These are phyloP conservation scores for Mortierella polycephala DNA, from an alignment of 371 early-diverging fungal species.

Conservation along the genomic window DNA sequence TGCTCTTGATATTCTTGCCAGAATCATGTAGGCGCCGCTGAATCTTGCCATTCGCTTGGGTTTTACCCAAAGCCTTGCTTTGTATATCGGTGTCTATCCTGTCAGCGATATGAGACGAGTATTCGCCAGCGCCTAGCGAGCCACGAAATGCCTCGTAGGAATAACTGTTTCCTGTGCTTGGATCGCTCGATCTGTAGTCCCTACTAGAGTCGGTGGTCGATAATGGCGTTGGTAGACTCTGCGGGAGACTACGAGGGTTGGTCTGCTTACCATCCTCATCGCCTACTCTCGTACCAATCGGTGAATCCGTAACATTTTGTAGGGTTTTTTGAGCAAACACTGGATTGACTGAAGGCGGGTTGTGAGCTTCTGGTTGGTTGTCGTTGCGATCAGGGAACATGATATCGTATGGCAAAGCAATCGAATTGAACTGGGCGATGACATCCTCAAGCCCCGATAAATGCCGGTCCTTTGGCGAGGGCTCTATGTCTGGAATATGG, in stretches of 20 bases:
- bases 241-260: not conserved
- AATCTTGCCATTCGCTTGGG: too few relatives aligned
- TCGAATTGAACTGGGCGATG: slow-evolving; percentile 21
- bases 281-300: too few relatives aligned
- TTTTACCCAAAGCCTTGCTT: too few relatives aligned
- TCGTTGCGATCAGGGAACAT: slow-evolving; percentile 5
- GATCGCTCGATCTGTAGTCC: not conserved
- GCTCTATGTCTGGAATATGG: not conserved
- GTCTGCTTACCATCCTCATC: too few relatives aligned
- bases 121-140: too few relatives aligned
- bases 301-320: too few relatives aligned
- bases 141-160: not conserved
- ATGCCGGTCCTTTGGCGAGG: not conserved
- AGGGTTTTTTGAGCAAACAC: not conserved
- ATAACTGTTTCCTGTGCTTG: not conserved
- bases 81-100: too few relatives aligned
- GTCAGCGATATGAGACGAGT: too few relatives aligned
- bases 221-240: not conserved
- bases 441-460: slow-evolving; percentile 14
- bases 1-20: too few relatives aligned
- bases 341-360: slow-evolving; percentile 1
- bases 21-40: too few relatives aligned
- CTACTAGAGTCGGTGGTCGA: not conserved
- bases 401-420: slow-evolving; percentile 19
- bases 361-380: not conserved